phyloP scores from a whole-genome alignment of 495 filamentous ascomycete species.

The Amphirosellinia nigrospora region DNA sequence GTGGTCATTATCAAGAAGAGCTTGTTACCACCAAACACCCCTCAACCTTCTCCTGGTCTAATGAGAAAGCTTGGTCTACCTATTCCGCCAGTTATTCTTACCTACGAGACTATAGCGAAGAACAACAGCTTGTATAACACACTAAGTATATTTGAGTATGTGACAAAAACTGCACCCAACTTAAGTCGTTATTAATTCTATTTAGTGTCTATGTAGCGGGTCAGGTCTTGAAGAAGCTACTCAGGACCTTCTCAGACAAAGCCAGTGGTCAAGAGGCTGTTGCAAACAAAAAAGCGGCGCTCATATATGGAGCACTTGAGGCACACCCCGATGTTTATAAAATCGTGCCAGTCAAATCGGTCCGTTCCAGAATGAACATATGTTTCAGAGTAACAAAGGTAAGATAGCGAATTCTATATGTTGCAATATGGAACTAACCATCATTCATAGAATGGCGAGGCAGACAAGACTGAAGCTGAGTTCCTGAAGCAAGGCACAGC shows the following conservation, averaged over 20 bases:
- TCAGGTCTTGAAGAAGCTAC: constrained; percentile 67
- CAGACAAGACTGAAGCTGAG: constrained; percentile 59
- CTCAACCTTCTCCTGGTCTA: constrained; percentile 55
- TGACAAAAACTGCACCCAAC: not conserved
- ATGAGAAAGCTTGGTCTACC: constrained; percentile 71
- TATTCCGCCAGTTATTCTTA: constrained; percentile 68
- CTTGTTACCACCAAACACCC: constrained; percentile 58
- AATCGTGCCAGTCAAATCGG: constrained; percentile 69
- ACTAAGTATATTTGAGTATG: constrained; percentile 74
- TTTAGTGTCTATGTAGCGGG: constrained; percentile 72
- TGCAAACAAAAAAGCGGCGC: constrained; percentile 65
- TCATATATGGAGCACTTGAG: constrained; percentile 73
- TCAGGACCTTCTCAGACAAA: constrained; percentile 59
- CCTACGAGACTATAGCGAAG: constrained; percentile 73
- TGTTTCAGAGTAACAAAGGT: constrained; percentile 68
- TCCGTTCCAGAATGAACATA: constrained; percentile 82
- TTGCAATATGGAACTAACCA: not conserved
- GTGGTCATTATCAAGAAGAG: constrained; percentile 74
- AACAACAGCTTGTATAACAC: constrained; percentile 86
- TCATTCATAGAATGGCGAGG: constrained; percentile 11
- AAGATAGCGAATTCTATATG: not conserved
- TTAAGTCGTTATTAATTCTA: constrained; percentile 16
- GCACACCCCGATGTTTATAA: constrained; percentile 58
- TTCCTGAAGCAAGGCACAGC: constrained; percentile 72
- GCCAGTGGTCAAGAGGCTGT: constrained; percentile 66